phyloP scores from a whole-genome alignment of 2,329 filamentous ascomycete genomes.

The Aspergillus sp. region DNA sequence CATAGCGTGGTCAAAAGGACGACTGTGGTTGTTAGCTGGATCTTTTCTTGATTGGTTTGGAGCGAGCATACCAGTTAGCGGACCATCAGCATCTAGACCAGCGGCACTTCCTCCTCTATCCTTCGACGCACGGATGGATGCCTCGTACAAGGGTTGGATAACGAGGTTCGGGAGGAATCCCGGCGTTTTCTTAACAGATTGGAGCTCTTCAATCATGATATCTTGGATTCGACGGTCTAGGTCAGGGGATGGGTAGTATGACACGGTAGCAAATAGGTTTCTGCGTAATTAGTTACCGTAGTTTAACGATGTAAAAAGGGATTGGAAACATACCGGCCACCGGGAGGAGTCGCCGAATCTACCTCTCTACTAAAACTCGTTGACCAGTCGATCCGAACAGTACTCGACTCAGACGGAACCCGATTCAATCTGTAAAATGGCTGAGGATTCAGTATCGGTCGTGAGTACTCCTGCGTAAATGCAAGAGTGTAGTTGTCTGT shows the following conservation, averaged over 20 bases:
- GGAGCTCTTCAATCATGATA: slow-evolving; percentile 2
- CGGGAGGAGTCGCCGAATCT: slow-evolving; percentile 11
- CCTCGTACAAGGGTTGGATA: slow-evolving; percentile 1
- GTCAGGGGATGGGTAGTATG: background rate
- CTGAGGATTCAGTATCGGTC: background rate
- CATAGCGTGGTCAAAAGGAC: slow-evolving; percentile 9
- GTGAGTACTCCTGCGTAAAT: slow-evolving; percentile 1
- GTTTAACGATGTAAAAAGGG: background rate
- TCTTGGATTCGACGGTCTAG: slow-evolving; percentile 1
- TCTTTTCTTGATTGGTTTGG: too few species aligned
- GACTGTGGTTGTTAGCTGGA: slow-evolving; percentile 1
- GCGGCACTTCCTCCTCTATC: slow-evolving; percentile 13
- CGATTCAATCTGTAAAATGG: background rate
- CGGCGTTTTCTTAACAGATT: background rate
- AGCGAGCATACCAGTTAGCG: slow-evolving; percentile 6
- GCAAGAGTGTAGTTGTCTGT: background rate
- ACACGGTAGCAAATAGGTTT: slow-evolving; percentile 4
- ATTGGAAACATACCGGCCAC: background rate
- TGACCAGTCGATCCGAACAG: background rate
- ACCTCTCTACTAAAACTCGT: slow-evolving; percentile 4
- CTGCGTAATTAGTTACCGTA: background rate
- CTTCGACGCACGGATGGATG: slow-evolving; percentile 5
- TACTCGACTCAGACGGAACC: background rate
- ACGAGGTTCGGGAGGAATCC: slow-evolving; percentile 1
- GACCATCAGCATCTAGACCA: slow-evolving; percentile 11